Conservation (phyloP, 1,284 basidiomycete species). For the Xerocomus alliaceus region DNA sequence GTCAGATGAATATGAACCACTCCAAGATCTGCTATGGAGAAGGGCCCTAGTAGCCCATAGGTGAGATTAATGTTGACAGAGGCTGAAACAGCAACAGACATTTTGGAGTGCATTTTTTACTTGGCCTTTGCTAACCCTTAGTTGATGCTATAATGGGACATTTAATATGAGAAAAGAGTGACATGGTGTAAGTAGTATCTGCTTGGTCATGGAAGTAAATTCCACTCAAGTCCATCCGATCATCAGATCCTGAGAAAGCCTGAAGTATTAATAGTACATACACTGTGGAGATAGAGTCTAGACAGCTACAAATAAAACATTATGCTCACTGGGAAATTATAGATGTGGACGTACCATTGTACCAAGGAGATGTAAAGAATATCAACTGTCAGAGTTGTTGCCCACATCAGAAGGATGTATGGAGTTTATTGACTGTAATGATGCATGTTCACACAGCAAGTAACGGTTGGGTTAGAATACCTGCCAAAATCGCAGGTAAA, state of each 20-base stretch:
- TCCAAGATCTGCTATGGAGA: slow-evolving; percentile 27
- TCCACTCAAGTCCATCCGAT: slow-evolving; percentile 27
- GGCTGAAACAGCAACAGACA: slow-evolving; percentile 18
- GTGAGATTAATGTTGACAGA: slow-evolving; percentile 38
- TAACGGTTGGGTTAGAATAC: slow-evolving; percentile 3
- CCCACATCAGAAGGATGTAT: slow-evolving; percentile 5
- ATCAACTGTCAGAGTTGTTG: slow-evolving; percentile 18
- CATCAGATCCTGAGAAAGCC: slow-evolving; percentile 26
- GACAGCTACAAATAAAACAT: slow-evolving; percentile 13
- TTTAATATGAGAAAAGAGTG: slow-evolving; percentile 32
- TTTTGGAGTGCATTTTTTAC: slow-evolving; percentile 17
- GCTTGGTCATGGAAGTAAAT: slow-evolving; percentile 25
- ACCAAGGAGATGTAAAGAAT: slow-evolving; percentile 21
- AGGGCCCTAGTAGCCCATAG: not conserved
- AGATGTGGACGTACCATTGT: slow-evolving; percentile 14
- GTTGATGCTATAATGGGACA: slow-evolving; percentile 30
- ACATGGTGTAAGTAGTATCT: slow-evolving; percentile 5
- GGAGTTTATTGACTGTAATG: not conserved
- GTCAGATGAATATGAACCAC: not conserved
- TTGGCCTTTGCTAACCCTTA: slow-evolving; percentile 5
- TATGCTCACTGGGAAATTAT: slow-evolving; percentile 2
- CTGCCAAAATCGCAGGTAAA: slow-evolving; percentile 12
- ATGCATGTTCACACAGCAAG: slow-evolving; percentile 10
- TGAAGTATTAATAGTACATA: slow-evolving; percentile 27
- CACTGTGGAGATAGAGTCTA: slow-evolving; percentile 24